Evolutionary conservation across 805 yeast genomes (phyloP).

Genomic region (Monosporozyma siamensis): DNA sequence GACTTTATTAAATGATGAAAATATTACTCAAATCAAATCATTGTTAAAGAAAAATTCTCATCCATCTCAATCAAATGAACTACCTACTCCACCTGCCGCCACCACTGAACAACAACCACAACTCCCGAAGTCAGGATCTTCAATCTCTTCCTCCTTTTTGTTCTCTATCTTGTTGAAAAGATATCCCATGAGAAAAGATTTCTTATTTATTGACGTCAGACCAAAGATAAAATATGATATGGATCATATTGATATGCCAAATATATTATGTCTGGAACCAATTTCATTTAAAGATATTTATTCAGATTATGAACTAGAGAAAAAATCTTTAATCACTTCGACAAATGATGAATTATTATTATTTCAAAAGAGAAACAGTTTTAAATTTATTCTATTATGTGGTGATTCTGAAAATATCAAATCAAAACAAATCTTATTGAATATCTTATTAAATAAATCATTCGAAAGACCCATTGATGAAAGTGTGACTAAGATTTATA

Average conservation of each 20-base stretch:
- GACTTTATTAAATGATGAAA: conserved; percentile 24
- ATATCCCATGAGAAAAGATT: conserved; percentile 4
- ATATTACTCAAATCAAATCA: conserved; percentile 20
- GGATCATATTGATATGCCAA: conserved; percentile 51
- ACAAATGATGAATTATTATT: conserved; percentile 45
- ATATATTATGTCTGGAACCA: conserved; percentile 72
- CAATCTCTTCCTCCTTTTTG: conserved; percentile 6
- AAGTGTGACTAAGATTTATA: conserved; percentile 11
- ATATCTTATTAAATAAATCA: conserved; percentile 20
- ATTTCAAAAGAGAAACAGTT: conserved; percentile 46
- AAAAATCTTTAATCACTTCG: conserved; percentile 45
- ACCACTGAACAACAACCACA: not conserved
- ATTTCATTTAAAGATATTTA: conserved; percentile 41
- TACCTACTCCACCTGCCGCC: not conserved
- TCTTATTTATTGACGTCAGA: conserved; percentile 68
- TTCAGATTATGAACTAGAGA: conserved; percentile 60
- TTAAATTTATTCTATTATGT: conserved; percentile 57
- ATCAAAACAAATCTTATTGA: conserved; percentile 17
- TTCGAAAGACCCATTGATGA: conserved; percentile 21
- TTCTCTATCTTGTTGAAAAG: conserved; percentile 12
- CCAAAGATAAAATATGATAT: conserved; percentile 48
- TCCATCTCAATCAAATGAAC: not conserved
- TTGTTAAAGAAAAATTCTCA: conserved; percentile 3
- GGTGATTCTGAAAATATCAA: conserved; percentile 8
- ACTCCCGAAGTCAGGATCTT: conserved; percentile 8